Conservation (phyloP, 495 filamentous ascomycete species). For the Hypoxylon intermedium region DNA sequence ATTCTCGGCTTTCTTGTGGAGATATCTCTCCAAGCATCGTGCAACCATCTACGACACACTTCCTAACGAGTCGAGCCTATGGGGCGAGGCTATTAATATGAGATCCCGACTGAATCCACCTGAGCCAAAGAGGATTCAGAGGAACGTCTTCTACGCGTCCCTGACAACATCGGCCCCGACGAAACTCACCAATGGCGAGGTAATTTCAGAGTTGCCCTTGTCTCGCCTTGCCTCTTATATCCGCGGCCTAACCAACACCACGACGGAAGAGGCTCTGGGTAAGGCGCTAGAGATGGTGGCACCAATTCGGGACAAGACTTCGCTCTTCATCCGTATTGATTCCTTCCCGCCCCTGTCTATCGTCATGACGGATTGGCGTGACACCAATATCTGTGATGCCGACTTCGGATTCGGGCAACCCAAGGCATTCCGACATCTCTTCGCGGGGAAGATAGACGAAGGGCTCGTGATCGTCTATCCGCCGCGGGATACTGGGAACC, state of each 20-base stretch:
- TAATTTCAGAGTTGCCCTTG: slow-evolving; percentile 48
- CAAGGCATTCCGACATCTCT: slow-evolving; percentile 37
- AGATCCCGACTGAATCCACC: slow-evolving; percentile 45
- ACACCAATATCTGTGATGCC: slow-evolving; percentile 31
- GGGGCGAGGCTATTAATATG: slow-evolving; percentile 51
- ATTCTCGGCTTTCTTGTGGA: slow-evolving; percentile 50
- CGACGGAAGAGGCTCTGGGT: slow-evolving; percentile 46
- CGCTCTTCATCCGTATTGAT: slow-evolving; percentile 40
- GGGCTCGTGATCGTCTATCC: slow-evolving; percentile 44
- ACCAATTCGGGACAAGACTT: slow-evolving; percentile 47
- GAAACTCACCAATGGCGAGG: slow-evolving; percentile 39
- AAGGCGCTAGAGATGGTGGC: slow-evolving; percentile 44
- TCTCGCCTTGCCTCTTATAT: slow-evolving; percentile 48
- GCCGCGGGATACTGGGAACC: slow-evolving; percentile 18
- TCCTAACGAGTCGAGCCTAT: slow-evolving; percentile 37
- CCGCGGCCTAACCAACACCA: slow-evolving; percentile 48
- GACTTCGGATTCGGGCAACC: slow-evolving; percentile 46
- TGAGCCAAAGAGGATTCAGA: slow-evolving; percentile 42
- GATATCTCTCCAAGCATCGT: slow-evolving; percentile 44
- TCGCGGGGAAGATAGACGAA: slow-evolving; percentile 39
- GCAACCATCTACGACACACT: slow-evolving; percentile 44
- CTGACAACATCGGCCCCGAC: slow-evolving; percentile 27
- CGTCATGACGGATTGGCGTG: slow-evolving; percentile 44
- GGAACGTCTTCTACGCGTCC: slow-evolving; percentile 47
- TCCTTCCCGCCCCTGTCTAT: slow-evolving; percentile 39